These are phyloP conservation scores for Hypoxylon subgilvum DNA, from an alignment of 495 filamentous ascomycete genomes.

Conservation along the genomic window DNA sequence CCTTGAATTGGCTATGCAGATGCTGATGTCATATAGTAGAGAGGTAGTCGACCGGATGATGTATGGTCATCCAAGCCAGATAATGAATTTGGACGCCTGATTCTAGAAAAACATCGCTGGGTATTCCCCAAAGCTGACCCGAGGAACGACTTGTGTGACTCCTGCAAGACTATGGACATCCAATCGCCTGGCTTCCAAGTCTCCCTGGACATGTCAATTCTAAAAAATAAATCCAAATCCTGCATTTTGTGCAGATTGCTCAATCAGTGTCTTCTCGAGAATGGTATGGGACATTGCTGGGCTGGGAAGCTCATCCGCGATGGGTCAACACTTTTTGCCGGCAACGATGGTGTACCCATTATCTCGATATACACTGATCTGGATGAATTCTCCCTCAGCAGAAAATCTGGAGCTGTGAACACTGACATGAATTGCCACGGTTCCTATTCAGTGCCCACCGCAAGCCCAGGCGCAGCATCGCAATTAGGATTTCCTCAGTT, in stretches of 20 bases:
- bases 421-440: too few relatives aligned
- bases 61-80: not conserved
- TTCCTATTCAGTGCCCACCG: too few relatives aligned
- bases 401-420: too few relatives aligned
- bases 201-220: not conserved
- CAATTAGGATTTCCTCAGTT: conserved; percentile 6
- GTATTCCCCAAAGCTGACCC: not conserved
- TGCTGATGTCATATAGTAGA: not conserved
- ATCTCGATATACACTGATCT: not conserved
- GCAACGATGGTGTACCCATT: not conserved
- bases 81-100: not conserved
- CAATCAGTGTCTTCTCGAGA: not conserved
- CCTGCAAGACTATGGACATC: not conserved
- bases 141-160: not conserved
- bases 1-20: not conserved
- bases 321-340: not conserved
- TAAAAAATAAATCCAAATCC: not conserved
- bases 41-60: not conserved
- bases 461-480: too few relatives aligned
- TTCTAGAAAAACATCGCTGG: not conserved
- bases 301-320: not conserved
- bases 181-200: not conserved
- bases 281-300: not conserved
- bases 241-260: not conserved
- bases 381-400: not conserved